A percentile compares a stretch with the other conserved stretches of the same genome.
Conservation (phyloP, 768 basidiomycete species). For the Kondoa subrosea region DNA sequence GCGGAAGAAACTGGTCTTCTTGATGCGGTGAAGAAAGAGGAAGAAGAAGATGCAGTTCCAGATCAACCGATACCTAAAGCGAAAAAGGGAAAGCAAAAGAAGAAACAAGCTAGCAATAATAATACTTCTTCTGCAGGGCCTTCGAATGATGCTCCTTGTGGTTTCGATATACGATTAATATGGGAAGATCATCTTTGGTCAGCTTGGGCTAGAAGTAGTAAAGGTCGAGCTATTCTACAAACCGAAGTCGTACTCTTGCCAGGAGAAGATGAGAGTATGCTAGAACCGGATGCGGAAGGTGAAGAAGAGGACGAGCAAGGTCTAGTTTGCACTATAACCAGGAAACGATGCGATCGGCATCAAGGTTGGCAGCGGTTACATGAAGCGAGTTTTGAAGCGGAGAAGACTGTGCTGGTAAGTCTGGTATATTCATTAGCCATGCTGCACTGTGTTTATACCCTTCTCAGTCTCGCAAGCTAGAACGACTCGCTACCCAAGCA, state of each 20-base stretch:
- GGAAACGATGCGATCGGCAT: constrained; percentile 26
- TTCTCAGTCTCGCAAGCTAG: background rate
- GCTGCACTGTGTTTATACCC: background rate
- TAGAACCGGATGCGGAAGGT: constrained; percentile 27
- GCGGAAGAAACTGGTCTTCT: constrained; percentile 9
- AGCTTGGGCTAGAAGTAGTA: constrained; percentile 39
- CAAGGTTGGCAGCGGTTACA: constrained; percentile 27
- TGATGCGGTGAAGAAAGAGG: constrained; percentile 18
- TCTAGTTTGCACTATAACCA: constrained; percentile 20
- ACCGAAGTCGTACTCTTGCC: too few relatives aligned
- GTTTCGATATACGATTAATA: constrained; percentile 73
- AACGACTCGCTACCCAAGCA: background rate
- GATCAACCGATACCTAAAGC: constrained; percentile 23
- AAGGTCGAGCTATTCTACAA: constrained; percentile 45
- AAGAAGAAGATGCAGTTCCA: constrained; percentile 18
- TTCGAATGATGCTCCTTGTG: constrained; percentile 49
- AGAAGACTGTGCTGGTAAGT: constrained; percentile 20
- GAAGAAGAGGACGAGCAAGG: constrained; percentile 30
- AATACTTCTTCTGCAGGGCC: too few relatives aligned
- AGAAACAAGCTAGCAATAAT: constrained; percentile 18
- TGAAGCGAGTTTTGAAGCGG: constrained; percentile 25
- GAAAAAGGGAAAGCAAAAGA: constrained; percentile 44
- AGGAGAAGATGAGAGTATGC: constrained; percentile 39
- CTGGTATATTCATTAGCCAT: background rate
- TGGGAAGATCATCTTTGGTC: constrained; percentile 65